phyloP scores from a whole-genome alignment of 805 yeast genomes.

The Pichia occidentalis region DNA sequence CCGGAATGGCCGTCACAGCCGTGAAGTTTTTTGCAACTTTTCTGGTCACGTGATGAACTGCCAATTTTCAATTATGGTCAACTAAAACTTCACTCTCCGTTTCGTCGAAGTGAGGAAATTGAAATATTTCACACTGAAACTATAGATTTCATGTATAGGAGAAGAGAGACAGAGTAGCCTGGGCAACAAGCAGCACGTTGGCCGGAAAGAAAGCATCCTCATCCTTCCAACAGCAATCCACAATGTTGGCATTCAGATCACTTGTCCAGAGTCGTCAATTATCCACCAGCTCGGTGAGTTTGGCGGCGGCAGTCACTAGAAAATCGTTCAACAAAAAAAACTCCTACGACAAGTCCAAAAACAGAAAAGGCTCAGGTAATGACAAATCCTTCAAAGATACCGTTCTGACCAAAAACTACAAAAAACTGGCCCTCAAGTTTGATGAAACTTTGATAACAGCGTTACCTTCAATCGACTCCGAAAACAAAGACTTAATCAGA shows the following conservation, averaged over 20 bases:
- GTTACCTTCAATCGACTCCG: constrained; percentile 16
- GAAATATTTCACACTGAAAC: too few relatives aligned
- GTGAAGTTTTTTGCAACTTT: too few relatives aligned
- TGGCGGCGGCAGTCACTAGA: constrained; percentile 23
- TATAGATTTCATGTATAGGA: too few relatives aligned
- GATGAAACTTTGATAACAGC: constrained; percentile 17
- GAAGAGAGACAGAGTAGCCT: too few relatives aligned
- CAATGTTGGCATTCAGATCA: constrained; percentile 6
- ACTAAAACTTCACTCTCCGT: too few relatives aligned
- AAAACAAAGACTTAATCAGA: constrained; percentile 13
- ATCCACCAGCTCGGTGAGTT: constrained; percentile 9
- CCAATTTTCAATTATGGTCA: too few relatives aligned
- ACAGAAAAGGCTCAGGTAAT: constrained; percentile 30
- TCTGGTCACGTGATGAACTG: too few relatives aligned
- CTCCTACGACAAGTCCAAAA: constrained; percentile 20
- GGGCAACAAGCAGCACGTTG: too few relatives aligned
- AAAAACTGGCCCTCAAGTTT: constrained; percentile 17
- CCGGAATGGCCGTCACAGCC: too few relatives aligned
- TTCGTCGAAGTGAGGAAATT: too few relatives aligned
- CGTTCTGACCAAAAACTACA: constrained; percentile 21
- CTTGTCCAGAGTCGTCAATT: constrained; percentile 10
- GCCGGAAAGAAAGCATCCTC: too few relatives aligned
- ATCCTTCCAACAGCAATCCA: too few relatives aligned
- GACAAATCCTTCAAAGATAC: constrained; percentile 25
- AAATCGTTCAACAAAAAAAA: constrained; percentile 27